Base-by-base conservation (phyloP, 1,139 yeast genomes). In the Hanseniaspora gamundiae region DNA sequence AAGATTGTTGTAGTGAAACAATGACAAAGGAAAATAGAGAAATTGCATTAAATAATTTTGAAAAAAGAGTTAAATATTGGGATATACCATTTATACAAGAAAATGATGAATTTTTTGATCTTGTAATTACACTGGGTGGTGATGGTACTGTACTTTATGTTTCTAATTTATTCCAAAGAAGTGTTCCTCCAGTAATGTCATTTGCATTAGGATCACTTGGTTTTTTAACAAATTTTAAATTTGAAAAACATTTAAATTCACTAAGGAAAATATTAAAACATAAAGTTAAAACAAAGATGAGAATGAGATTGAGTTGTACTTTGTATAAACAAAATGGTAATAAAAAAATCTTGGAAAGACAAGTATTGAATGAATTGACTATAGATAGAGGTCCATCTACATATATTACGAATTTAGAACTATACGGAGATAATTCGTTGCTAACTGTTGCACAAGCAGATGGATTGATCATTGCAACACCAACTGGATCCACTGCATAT, bases 401-500 rank as follows among this genome's bases (percentile, higher is more conserved):
- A 0, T 85, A 78, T 66, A 84, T 85, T 2, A 81, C 94, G 1
- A 81, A 80, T 70, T 68, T 85, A 48, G 95, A 85, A 55, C 62
- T 85, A 24, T 85, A 80, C 53, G 94, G 94, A 4, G 91, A 85
- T 57, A 86, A 84, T 16, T 73, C 82, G 2, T 64, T 85, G 35
- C 66, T 85, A 46, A 85, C 95, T 0, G 80, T 84, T 16, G 94
- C 91, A 0, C 95, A 85, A 58, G 94, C 95, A 0, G 95, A 86
- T 60, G 95, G 95, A 0, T 63, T 86, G 27, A 85, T 86, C 47
- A 71, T 86, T 35, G 93, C 94, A 0, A 85, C 95, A 0, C 95
- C 95, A 4, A 86, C 95, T 0, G 95, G 95, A 0, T 83, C 94
- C 2, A 86, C 95, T 0, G 95, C 95, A 0, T 86, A 86, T 59